These are phyloP conservation scores for Huntiella decipiens DNA, from an alignment of 2,329 filamentous ascomycete genomes.

Conservation along the genomic window DNA sequence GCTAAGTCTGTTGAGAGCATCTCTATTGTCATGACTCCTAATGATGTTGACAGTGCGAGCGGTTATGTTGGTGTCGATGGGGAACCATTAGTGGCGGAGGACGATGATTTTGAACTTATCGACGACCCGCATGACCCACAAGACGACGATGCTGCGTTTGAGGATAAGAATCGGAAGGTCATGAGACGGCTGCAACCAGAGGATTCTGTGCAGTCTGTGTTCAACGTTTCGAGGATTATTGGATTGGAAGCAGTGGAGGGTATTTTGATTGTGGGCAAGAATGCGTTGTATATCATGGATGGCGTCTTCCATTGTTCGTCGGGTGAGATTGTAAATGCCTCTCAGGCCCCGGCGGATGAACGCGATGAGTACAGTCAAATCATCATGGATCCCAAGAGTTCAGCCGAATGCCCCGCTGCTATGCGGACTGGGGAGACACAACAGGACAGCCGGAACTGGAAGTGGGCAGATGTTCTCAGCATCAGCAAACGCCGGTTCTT, in stretches of 20 bases:
- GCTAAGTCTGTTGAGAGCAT: constrained; percentile 6
- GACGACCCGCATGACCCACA: constrained; percentile 77
- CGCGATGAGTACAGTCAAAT: constrained; percentile 90
- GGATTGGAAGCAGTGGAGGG: constrained; percentile 89
- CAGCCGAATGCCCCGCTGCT: neutral
- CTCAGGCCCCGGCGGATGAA: constrained; percentile 81
- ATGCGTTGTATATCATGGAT: constrained; percentile 83
- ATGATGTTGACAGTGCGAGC: constrained; percentile 6
- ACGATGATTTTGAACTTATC: constrained; percentile 91
- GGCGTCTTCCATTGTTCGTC: constrained; percentile 90
- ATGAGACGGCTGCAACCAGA: constrained; percentile 83
- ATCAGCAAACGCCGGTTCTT: constrained; percentile 90
- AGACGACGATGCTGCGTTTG: constrained; percentile 55
- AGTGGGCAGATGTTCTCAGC: constrained; percentile 84
- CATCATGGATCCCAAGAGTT: constrained; percentile 41
- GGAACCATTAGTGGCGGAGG: constrained; percentile 34
- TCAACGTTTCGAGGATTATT: constrained; percentile 86
- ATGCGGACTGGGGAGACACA: constrained; percentile 26
- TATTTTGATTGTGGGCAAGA: constrained; percentile 79
- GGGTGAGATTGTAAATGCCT: constrained; percentile 91
- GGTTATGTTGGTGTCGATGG: neutral
- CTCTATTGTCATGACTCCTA: constrained; percentile 6
- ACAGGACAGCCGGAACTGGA: constrained; percentile 77
- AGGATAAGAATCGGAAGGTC: constrained; percentile 96
- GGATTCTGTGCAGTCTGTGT: constrained; percentile 81